A percentile compares a stretch with the other conserved stretches of the same genome.
phyloP scores from a whole-genome alignment of 1,284 basidiomycete species.

The Malassezia globosa region DNA sequence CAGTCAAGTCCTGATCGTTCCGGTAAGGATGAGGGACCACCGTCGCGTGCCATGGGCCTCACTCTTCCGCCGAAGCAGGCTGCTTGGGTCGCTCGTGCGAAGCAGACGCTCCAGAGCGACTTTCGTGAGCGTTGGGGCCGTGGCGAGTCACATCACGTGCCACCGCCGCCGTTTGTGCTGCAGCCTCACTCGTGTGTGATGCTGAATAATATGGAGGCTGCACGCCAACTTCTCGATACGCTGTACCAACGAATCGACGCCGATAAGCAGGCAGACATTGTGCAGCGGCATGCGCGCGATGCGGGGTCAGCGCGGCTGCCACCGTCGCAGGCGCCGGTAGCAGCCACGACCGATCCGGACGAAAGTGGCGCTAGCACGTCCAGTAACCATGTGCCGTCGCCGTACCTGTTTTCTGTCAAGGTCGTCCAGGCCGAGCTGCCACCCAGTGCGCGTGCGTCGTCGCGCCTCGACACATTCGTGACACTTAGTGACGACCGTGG shows the following conservation, averaged over 20 bases:
- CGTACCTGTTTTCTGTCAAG: conserved; percentile 5
- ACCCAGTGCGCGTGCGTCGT: conserved; percentile 5
- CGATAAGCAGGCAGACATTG: conserved; percentile 67
- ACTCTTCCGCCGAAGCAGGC: conserved; percentile 53
- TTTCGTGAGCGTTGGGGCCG: no score
- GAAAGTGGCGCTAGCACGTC: conserved; percentile 56
- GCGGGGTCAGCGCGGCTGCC: conserved; percentile 22
- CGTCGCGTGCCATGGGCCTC: no score
- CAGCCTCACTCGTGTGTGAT: conserved; percentile 75
- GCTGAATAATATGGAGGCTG: conserved; percentile 91
- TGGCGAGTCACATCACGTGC: no score
- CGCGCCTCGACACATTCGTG: conserved; percentile 68
- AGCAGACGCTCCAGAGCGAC: conserved; percentile 65
- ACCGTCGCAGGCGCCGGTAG: conserved; percentile 41
- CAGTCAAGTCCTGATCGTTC: conserved; percentile 47
- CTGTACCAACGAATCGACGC: conserved; percentile 85
- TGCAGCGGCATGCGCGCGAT: conserved; percentile 47
- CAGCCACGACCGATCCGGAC: no score
- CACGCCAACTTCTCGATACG: conserved; percentile 75
- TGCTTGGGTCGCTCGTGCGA: conserved; percentile 88
- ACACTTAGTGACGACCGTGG: conserved; percentile 88
- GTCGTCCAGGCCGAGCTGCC: conserved; percentile 11
- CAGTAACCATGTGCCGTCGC: not conserved
- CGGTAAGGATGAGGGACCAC: no score
- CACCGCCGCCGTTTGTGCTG: conserved; percentile 86